These are phyloP conservation scores for Perkinsus chesapeaki DNA, from an alignment of 169 alveolate species.

Conservation along the genomic window DNA sequence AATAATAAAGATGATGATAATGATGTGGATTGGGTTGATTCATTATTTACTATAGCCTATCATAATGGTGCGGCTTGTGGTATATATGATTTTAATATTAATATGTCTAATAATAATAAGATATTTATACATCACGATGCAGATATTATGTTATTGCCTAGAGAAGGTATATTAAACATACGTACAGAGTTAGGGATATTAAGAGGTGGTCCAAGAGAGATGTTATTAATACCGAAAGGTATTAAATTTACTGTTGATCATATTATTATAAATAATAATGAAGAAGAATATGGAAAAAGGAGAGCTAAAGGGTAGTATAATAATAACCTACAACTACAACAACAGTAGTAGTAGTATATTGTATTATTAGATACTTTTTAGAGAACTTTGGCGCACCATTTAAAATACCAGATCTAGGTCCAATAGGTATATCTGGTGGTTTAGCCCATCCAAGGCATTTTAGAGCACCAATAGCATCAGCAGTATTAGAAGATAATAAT, in stretches of 20 bases:
- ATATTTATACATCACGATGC: slow-evolving; percentile 62
- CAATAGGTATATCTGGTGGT: slow-evolving; percentile 66
- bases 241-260: slow-evolving; percentile 19
- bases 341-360: not conserved
- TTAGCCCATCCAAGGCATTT: slow-evolving; percentile 69
- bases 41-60: not conserved
- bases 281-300: not conserved
- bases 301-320: not conserved
- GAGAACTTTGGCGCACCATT: slow-evolving; percentile 60
- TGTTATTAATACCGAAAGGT: slow-evolving; percentile 59
- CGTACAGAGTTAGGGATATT: slow-evolving; percentile 35
- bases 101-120: slow-evolving; percentile 5
- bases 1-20: not conserved
- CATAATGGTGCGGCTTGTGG: not conserved
- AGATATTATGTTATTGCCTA: slow-evolving; percentile 63
- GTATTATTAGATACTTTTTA: slow-evolving; percentile 45
- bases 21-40: not conserved
- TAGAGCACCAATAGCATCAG: slow-evolving; percentile 31
- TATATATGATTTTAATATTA: not conserved
- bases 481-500: slow-evolving; percentile 49
- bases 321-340: not conserved
- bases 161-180: slow-evolving; percentile 43
- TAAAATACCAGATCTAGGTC: slow-evolving; percentile 67
- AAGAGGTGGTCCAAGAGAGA: slow-evolving; percentile 41
- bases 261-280: no score